Base-by-base conservation (phyloP, 202 grass and related monocot genomes). In the Musa balbisiana region DNA sequence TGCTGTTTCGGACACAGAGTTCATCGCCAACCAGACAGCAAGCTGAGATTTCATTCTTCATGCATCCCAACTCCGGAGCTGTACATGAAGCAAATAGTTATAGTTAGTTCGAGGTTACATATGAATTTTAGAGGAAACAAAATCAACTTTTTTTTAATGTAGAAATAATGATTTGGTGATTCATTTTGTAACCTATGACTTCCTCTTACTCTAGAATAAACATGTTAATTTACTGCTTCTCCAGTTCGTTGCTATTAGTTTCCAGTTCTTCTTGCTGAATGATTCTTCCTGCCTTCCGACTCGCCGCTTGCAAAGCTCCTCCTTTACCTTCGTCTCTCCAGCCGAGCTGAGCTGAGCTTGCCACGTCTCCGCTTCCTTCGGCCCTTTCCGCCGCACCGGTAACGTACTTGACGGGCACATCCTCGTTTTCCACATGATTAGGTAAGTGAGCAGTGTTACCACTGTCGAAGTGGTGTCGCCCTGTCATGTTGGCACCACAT, bases 1-100 rank as follows among this genome's bases (percentile, higher is more conserved):
- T 52, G 90, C 90, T 73, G 87, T 88, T 53, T 95, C 90, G 73
- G 91, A 92, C 68, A 84, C 82, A 3, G 85, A 87, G 83, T 88
- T 27, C 27, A 2, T 27, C 27, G 27, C 2, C 27, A 27, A 53
- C 52, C 58, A n/a, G 16, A 50, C 29, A 2, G 67, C 50, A 78
- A 65, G 80, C 67, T 81, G 67, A 74, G 24, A 69, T n/a, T 70
- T 19, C 19, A 60, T n/a, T 67, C 11, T 15, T 5, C 21, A 6
- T 53, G 15, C 15, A 43, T 69, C 67, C 10, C 3, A 17, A 49
- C 67, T 69, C 15, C 33, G 49, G 67, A 69, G 25, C 67, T 49
- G 49, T 33, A 9, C 17, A 62, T 17, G 58, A 62, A 62, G 11
- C 58, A 20, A 62, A 43, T 43, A 43, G 33, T 43, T 1, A 43